Evolutionary conservation across 768 basidiomycete species (phyloP), one percentile per base, ranked within the genome.

Genomic region (Boletus subparvulus): DNA sequence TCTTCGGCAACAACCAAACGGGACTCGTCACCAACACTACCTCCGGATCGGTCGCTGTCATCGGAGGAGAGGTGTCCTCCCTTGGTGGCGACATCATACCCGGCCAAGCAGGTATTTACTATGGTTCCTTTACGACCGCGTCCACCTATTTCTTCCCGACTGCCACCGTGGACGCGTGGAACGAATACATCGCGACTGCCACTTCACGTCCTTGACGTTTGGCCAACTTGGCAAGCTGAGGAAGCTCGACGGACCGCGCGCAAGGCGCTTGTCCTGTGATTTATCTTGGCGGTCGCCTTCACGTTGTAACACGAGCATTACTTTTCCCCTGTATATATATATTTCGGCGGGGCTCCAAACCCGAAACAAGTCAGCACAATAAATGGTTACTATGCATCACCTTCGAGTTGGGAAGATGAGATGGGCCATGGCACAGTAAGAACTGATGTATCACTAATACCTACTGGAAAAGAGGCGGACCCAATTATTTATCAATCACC

Each of bases 1-100:
- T 90, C 48, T 73, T 90, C 40, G 87, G 88, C 4, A 71, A 69
- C 54, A 86, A 87, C 68, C 54, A 72, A 33, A 83, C 83, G 2
- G 88, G 87, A 0, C 76, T 82, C 6, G 82, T 90, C 37, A 72
- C 67, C 21, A 65, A 66, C 10, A 57, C 63, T 6, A 21, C 32
- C 52, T 59, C 59, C 0, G 72, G 68, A 37, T 30, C 58, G 12
- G 62, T 61, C 37, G 47, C 66, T 4, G 79, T 81, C 40, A 56
- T 79, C 24, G 82, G 80, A 12, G 88, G 87, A 10, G 82, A 83
- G 61, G 70, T 78, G 64, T 42, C 77, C 3, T 68, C 76, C 1
- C 69, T 86, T 2, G 75, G 74, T 6, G 74, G 66, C 32, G 77
- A 78, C 46, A 65, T 81, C 49, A 61, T 88, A n/a, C 77, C 78